Conservation (phyloP, 2,329 filamentous ascomycete species). For the Apiospora pterosperma region DNA sequence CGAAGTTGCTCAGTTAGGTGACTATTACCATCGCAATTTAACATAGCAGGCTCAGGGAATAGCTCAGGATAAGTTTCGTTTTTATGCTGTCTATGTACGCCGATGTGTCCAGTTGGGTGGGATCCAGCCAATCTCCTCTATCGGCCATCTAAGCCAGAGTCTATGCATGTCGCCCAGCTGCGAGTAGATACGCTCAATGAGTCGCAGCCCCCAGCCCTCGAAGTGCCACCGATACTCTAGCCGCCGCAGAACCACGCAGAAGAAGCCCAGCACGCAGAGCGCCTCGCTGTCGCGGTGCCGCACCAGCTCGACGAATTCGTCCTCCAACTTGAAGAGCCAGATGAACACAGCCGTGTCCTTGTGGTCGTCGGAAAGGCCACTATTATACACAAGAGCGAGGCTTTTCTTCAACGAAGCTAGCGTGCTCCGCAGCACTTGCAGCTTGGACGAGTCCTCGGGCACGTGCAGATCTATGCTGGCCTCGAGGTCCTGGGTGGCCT, state of each 20-base stretch:
- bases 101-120: no score
- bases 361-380: background rate
- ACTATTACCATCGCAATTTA: no score
- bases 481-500: no score
- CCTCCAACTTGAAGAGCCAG: background rate
- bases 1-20: no score
- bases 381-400: background rate
- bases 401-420: background rate
- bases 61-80: no score
- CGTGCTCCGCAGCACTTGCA: background rate
- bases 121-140: no score
- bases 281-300: background rate
- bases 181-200: slow-evolving; percentile 3
- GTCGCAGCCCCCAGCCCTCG: slow-evolving; percentile 5
- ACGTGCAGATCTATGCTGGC: no score
- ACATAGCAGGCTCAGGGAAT: no score
- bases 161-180: no score
- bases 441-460: no score
- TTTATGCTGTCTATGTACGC: no score
- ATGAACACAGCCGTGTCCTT: background rate
- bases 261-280: slow-evolving; percentile 2
- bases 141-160: no score
- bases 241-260: slow-evolving; percentile 1
- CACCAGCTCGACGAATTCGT: background rate
- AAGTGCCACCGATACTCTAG: slow-evolving; percentile 4